phyloP scores from a whole-genome alignment of 129 eudicot genomes.

The Flaveria bidentis region DNA sequence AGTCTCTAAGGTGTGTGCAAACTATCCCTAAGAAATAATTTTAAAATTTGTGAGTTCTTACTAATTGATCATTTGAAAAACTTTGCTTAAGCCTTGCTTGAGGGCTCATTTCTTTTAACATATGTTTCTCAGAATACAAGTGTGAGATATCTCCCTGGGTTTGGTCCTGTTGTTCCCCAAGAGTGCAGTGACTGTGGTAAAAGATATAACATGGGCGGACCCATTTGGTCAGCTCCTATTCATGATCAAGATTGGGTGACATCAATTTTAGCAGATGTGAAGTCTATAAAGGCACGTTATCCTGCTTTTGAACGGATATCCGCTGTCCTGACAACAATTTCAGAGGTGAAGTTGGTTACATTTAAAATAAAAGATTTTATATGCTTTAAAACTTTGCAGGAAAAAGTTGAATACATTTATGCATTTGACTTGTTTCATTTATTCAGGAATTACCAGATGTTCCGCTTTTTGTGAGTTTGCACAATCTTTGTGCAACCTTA shows the following conservation, averaged over 20 bases:
- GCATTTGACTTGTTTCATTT: background rate
- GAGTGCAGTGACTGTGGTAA: constrained; percentile 91
- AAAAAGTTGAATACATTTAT: background rate
- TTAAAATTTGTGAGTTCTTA: background rate
- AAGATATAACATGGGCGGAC: constrained; percentile 92
- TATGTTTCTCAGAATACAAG: constrained; percentile 55
- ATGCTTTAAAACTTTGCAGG: too few species aligned
- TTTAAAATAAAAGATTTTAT: background rate
- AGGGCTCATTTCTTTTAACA: background rate
- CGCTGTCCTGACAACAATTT: constrained; percentile 86
- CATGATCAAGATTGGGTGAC: constrained; percentile 98
- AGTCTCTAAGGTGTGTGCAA: constrained; percentile 65
- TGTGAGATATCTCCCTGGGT: constrained; percentile 90
- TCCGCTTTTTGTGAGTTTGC: constrained; percentile 90
- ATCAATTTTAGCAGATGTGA: constrained; percentile 70
- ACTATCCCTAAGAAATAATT: background rate
- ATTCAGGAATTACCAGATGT: constrained; percentile 93
- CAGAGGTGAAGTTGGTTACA: constrained; percentile 58
- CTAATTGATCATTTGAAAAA: background rate
- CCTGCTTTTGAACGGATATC: constrained; percentile 86
- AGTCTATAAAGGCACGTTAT: constrained; percentile 66
- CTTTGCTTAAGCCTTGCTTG: background rate
- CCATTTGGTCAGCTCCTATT: constrained; percentile 99
- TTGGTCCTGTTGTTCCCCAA: constrained; percentile 83
- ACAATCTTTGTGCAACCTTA: constrained; percentile 86